These are phyloP conservation scores for Pseudozyma tsukubaensis DNA, from an alignment of 1,284 basidiomycete genomes.

Conservation along the genomic window DNA sequence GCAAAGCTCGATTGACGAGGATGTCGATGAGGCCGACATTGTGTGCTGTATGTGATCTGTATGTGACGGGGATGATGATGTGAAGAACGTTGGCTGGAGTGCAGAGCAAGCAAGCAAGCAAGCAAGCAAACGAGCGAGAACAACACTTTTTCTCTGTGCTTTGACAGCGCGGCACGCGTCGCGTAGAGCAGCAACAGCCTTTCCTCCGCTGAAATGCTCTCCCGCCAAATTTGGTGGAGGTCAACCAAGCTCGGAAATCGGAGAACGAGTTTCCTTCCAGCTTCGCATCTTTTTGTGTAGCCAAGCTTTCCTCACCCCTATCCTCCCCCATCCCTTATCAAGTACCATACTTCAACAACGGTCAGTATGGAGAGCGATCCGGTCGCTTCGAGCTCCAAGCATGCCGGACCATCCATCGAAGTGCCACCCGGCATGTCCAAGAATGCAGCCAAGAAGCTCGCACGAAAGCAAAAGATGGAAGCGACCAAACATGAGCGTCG, in stretches of 20 bases:
- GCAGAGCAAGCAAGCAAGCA: not conserved
- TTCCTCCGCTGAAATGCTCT: not conserved
- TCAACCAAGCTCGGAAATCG: constrained; percentile 16
- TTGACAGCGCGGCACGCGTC: constrained; percentile 34
- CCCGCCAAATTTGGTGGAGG: constrained; percentile 21
- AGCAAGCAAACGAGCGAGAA: constrained; percentile 11
- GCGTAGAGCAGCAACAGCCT: constrained; percentile 28
- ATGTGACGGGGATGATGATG: not conserved
- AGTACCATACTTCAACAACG: not conserved
- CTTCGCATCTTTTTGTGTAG: constrained; percentile 11
- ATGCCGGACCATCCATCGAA: constrained; percentile 28
- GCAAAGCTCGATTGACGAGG: constrained; percentile 33
- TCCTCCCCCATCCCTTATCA: not conserved
- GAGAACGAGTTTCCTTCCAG: constrained; percentile 1
- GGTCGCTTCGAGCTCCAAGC: constrained; percentile 4
- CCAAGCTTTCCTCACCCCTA: not conserved
- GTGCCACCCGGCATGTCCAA: constrained; percentile 73
- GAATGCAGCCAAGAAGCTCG: constrained; percentile 81
- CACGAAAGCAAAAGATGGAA: constrained; percentile 76
- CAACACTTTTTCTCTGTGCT: constrained; percentile 22
- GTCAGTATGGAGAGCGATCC: constrained; percentile 6
- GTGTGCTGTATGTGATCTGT: constrained; percentile 5
- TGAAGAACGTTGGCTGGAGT: not conserved
- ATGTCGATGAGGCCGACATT: constrained; percentile 14
- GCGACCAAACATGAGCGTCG: constrained; percentile 81